phyloP scores from a whole-genome alignment of 805 yeast species.

The Pichia insulana region DNA sequence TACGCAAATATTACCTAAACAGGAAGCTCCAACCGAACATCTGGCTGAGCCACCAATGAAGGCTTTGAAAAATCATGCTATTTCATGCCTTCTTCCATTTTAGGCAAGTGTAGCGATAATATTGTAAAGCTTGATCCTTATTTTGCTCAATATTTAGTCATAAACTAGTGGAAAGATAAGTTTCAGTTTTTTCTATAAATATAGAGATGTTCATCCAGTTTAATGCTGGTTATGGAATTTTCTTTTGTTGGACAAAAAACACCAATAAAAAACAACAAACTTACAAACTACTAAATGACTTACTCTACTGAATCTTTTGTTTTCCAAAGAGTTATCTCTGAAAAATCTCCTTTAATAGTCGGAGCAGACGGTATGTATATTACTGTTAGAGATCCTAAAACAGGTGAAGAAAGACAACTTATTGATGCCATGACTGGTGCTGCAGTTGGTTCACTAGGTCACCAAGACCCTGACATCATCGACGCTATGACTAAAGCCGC shows the following conservation, averaged over 20 bases:
- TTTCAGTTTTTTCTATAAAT: too few relatives aligned
- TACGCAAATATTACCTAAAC: background rate
- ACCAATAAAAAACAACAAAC: constrained; percentile 1
- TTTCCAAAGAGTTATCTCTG: constrained; percentile 18
- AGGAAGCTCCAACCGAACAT: background rate
- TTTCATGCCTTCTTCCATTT: too few relatives aligned
- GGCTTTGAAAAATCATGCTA: too few relatives aligned
- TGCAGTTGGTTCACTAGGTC: constrained; percentile 43
- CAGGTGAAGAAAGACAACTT: constrained; percentile 28
- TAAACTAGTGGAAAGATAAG: too few relatives aligned
- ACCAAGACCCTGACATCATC: constrained; percentile 33
- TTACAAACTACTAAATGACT: background rate
- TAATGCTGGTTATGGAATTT: too few relatives aligned
- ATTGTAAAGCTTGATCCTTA: too few relatives aligned
- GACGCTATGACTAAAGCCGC: constrained; percentile 33
- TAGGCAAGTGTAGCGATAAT: too few relatives aligned
- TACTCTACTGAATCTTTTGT: constrained; percentile 13
- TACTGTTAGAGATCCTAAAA: constrained; percentile 31
- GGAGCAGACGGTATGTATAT: constrained; percentile 18
- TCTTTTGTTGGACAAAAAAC: background rate
- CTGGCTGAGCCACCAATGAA: too few relatives aligned
- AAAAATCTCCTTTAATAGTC: constrained; percentile 15
- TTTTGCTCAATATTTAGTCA: too few relatives aligned
- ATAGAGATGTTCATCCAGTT: too few relatives aligned
- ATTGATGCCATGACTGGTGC: constrained; percentile 44